Evolutionary conservation across 768 basidiomycete species (phyloP).

Genomic region (Mycena alexandri): DNA sequence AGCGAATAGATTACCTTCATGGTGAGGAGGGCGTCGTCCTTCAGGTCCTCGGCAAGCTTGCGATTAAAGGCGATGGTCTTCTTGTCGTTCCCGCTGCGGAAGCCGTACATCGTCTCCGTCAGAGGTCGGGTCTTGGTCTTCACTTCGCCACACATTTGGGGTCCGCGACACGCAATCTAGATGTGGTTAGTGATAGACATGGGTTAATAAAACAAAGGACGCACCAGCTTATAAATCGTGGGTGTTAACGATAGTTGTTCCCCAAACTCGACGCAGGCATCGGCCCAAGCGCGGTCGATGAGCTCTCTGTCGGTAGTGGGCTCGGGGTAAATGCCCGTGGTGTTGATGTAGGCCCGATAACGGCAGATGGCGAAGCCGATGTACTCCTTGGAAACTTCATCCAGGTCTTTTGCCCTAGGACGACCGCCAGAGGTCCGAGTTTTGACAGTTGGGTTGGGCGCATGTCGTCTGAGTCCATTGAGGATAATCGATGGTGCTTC

Average conservation of each 20-base stretch:
- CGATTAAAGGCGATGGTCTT: constrained; percentile 21
- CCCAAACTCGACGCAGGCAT: constrained; percentile 1
- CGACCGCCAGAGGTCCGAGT: constrained; percentile 7
- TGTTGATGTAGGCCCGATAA: constrained; percentile 17
- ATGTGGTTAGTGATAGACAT: background rate
- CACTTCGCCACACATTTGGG: constrained; percentile 40
- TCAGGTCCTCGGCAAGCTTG: constrained; percentile 1
- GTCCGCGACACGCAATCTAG: constrained; percentile 35
- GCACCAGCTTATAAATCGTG: constrained; percentile 29
- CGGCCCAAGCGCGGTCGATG: constrained; percentile 17
- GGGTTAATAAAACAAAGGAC: background rate
- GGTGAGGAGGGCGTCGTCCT: background rate
- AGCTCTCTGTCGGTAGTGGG: background rate
- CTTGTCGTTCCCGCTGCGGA: constrained; percentile 32
- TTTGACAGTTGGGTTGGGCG: background rate
- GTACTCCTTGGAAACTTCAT: constrained; percentile 21
- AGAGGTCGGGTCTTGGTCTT: constrained; percentile 39
- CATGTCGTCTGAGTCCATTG: background rate
- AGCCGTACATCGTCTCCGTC: constrained; percentile 30
- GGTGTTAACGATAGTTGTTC: background rate
- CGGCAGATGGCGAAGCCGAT: constrained; percentile 18
- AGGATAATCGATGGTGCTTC: background rate
- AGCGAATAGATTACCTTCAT: background rate
- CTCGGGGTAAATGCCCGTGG: constrained; percentile 24
- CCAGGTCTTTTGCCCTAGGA: constrained; percentile 36